These are phyloP conservation scores for Plectosphaerella plurivora DNA, from an alignment of 2,329 filamentous ascomycete genomes.

Conservation along the genomic window DNA sequence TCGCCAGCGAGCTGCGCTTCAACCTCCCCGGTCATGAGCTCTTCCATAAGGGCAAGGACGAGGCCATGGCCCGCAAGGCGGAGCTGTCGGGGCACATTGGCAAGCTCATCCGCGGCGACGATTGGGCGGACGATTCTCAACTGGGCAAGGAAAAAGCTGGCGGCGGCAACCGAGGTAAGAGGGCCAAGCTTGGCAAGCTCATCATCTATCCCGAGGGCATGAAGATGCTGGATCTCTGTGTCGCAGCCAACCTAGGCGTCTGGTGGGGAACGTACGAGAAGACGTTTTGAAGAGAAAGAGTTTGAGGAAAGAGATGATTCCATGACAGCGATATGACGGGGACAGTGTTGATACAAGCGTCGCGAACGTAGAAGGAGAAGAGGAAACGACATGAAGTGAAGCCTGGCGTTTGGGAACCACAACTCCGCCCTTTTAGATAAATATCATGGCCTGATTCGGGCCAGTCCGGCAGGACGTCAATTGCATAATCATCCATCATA, in stretches of 20 bases:
- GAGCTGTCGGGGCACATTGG: conserved; percentile 4
- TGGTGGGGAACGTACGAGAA: conserved; percentile 89
- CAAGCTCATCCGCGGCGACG: conserved; percentile 10
- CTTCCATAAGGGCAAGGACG: conserved; percentile 31
- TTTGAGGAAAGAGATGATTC: not conserved
- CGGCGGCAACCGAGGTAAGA: conserved; percentile 78
- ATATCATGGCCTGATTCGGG: no score
- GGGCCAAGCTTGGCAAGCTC: conserved; percentile 90
- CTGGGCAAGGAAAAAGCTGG: conserved; percentile 81
- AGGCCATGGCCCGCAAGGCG: conserved; percentile 15
- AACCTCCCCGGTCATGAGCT: conserved; percentile 66
- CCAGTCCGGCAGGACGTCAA: no score
- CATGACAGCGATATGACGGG: not conserved
- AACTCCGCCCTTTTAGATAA: no score
- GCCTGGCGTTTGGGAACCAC: no score
- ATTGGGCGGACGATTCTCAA: conserved; percentile 46
- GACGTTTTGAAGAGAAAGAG: no score
- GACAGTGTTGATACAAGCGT: not conserved
- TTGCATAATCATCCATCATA: not conserved
- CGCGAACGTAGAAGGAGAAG: not conserved
- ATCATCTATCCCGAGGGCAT: conserved; percentile 85
- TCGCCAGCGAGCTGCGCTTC: conserved; percentile 75
- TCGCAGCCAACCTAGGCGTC: conserved; percentile 85
- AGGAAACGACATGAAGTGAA: not conserved
- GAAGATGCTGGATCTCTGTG: conserved; percentile 91